Evolutionary conservation across 2,329 filamentous ascomycete genomes (phyloP), one percentile per base, ranked within the genome.

Genomic region (Aureobasidium sp.): DNA sequence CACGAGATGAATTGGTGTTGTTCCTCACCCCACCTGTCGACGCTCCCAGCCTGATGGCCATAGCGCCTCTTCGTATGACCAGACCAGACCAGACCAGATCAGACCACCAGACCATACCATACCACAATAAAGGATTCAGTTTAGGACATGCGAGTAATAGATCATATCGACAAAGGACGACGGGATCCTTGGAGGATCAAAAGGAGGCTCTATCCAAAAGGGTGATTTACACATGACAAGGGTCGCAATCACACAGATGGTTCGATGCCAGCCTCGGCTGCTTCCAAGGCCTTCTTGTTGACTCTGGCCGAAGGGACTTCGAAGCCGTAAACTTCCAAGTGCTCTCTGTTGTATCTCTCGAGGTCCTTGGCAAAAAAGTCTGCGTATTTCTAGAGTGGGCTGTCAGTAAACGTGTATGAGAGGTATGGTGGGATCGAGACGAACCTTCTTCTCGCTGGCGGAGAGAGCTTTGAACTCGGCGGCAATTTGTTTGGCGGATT

Each of bases 381-480:
- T 44, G 29, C 37, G 49, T 61, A 61, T 44, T 42, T 60, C 57
- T 60, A 29, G 57, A 39, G 8, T 39, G 1, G 9, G 6, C 19
- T 42, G 45, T 60, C 29, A 35, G 58, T 19, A 15, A n/a, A 31
- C 17, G 7, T 33, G 24, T 12, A 5, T 17, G 9, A 14, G 5
- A 37, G 2, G 22, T 35, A 19, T 39, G 33, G 1, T 12, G 17
- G 14, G 6, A 5, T 8, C 19, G 59, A 15, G 11, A 66, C 69
- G 65, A 63, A 81, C 80, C 75, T 81, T 72, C 68, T 78, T 81
- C 68, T 82, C 76, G n/a, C 65, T 68, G 11, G 70, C 71, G 59
- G 70, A 71, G 50, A 85, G 68, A 2, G 68, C 73, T 61, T 76
- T 78, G 77, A 76, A 85, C 68, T 85, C 82, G 33, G 70, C 65